Conservation (phyloP, 768 basidiomycete genomes). For the Termitomyces heimii region DNA sequence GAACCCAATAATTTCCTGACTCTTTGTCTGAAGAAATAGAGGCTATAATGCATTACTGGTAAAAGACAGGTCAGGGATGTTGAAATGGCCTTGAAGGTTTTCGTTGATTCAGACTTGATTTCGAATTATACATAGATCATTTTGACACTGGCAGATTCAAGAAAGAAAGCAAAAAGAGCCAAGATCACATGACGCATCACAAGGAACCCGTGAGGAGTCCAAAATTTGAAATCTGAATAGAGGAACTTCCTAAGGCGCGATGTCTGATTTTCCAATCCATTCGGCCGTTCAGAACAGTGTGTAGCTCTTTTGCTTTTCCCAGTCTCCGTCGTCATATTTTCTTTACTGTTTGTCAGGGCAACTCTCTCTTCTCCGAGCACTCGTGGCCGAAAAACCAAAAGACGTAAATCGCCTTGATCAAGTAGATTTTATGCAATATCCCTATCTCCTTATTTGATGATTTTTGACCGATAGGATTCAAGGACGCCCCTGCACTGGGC, state of each 20-base stretch:
- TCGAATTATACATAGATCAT: neutral
- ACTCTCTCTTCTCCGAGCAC: slow-evolving; percentile 58
- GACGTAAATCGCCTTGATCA: slow-evolving; percentile 57
- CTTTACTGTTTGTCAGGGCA: slow-evolving; percentile 43
- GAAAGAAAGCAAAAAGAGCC: neutral
- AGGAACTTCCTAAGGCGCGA: neutral
- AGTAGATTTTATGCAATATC: slow-evolving; percentile 30
- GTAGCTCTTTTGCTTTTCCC: slow-evolving; percentile 9
- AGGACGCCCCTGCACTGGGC: slow-evolving; percentile 87
- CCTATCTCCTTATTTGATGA: neutral
- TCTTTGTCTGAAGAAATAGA: neutral
- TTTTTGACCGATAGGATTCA: slow-evolving; percentile 48
- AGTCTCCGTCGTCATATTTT: neutral
- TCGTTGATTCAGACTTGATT: neutral
- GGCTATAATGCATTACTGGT: neutral
- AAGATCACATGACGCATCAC: slow-evolving; percentile 4
- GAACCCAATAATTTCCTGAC: neutral
- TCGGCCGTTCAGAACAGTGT: slow-evolving; percentile 66
- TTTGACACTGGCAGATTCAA: neutral
- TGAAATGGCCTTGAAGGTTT: neutral
- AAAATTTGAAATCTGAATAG: neutral
- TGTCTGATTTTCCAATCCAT: slow-evolving; percentile 43
- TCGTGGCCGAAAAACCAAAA: slow-evolving; percentile 57
- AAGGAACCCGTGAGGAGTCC: slow-evolving; percentile 1
- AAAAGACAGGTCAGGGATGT: neutral